Evolutionary conservation across 768 basidiomycete species (phyloP), one percentile per base, ranked within the genome.

Genomic region (Imleria badia): DNA sequence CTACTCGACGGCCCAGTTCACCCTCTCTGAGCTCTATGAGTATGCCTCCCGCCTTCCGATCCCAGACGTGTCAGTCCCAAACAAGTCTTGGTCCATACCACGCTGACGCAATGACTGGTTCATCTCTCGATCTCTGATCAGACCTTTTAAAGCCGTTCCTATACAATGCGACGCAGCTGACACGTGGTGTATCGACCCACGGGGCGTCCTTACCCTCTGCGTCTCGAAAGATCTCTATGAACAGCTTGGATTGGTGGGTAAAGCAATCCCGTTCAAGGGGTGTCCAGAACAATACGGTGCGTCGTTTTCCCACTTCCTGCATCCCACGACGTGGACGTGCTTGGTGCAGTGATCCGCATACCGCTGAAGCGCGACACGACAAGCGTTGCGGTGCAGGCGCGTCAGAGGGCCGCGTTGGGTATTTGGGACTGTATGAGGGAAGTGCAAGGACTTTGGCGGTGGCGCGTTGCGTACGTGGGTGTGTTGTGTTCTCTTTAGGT

Each of bases 181-280:
- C 55, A 76, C 76, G 3, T 91, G 89, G 89, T 87, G 85, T 61
- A 73, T 89, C 51, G 87, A 89, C 61, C 73, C 77, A 3, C 79
- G 84, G 17, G 83, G 84, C 5, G 59, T 83, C 41, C 67, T 90
- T 54, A 83, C 83, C 0, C 65, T 89, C 19, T 80, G 73, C 23
- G 74, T 84, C 6, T 74, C 75, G 40, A 84, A 83, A 65, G 72
- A 73, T 17, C 81, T 81, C 1, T 89, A 89, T 64, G 78, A 87
- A 59, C 68, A 69, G 8, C 75, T 89, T 9, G 86, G 88, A 2
- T 60, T 89, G 15, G 74, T 81, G 0, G 88, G 89, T 6, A 69
- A 71, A 53, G 76, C 73, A 26, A 54, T 86, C 41, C 79, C 82
- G 0, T 85, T 83, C 68, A 81, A 80, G 60, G 73, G 68, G 0